Base-by-base conservation (phyloP, 176 grass and related monocot species). In the Avena insularis region DNA sequence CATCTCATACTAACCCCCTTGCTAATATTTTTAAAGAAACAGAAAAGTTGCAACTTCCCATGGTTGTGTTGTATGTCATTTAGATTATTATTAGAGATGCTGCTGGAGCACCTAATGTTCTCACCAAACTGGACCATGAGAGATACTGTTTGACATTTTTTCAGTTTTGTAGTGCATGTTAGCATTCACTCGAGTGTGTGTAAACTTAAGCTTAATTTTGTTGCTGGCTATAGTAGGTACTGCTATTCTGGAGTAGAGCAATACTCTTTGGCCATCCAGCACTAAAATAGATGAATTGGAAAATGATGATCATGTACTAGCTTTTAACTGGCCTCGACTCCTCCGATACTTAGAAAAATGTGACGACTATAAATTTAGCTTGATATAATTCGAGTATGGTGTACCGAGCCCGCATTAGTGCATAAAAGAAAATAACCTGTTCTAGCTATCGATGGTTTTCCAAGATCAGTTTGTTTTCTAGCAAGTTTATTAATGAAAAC, bases 51-150 rank as follows among this genome's bases (percentile, higher is more conserved):
- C 9, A 25, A 17, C 17, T 8, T 86, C 21, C 83, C 27, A 83
- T 57, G 13, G 13, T 40, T 33, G 14, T 72, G 12, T 4, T 93
- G 12, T 78, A 90, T 45, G 43, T 45, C 6, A 7, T 45, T 57
- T 63, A 98, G 96, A 98, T 98, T 79, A 91, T 92, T 69, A 93
- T 35, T 35, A 35, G 96, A 88, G 93, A 98, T 86, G 90, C 93
- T 60, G 81, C 85, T 75, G 96, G 96, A 88, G 90, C 93, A 71
- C 96, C 96, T 61, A 93, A 98, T 86, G 93, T 98, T 78, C 89
- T 98, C 69, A 98, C 93, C 58, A 95, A 87, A 82, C 76, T 95
- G 60, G 93, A 95, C 79, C 92, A 98, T 75, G 92, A 94, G 82
- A 95, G 96, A 82, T 98, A 91, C 82, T 78, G 59, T 29, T 47